Percentiles rank a stretch among this genome's conserved stretches.
Evolutionary conservation across 208 protist species (phyloP).

Genomic region (Leishmania lainsoni): DNA sequence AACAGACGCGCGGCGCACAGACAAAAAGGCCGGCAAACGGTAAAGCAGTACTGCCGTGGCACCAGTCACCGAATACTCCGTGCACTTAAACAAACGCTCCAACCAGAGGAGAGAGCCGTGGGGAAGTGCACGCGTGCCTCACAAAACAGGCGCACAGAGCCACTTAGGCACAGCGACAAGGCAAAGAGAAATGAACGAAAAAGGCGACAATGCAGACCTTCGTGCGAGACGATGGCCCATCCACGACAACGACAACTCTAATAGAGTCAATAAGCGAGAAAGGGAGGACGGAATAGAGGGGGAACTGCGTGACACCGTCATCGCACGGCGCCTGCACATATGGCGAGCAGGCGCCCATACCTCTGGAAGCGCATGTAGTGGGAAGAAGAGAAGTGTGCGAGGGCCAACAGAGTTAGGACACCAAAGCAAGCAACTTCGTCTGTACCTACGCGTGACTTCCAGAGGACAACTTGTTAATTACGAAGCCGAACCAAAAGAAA

Average conservation of each 20-base stretch:
- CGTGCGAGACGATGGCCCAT: not conserved
- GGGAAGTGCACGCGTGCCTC: not conserved
- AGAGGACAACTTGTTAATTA: not conserved
- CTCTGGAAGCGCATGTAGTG: not conserved
- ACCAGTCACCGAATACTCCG: not conserved
- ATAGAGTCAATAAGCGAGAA: not conserved
- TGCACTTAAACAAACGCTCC: not conserved
- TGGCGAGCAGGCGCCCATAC: not conserved
- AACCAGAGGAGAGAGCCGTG: not conserved
- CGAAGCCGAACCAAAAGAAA: not conserved
- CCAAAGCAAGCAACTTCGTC: not conserved
- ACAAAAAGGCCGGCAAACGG: not conserved
- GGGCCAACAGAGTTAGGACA: not conserved
- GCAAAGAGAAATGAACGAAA: conserved; percentile 7
- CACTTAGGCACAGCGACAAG: conserved; percentile 1
- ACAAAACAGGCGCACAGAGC: not conserved
- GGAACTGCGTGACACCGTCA: not conserved
- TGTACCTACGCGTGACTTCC: not conserved
- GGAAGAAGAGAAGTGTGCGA: not conserved
- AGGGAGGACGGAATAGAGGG: not conserved
- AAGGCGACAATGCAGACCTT: not conserved
- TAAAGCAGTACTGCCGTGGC: not conserved
- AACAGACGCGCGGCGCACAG: not conserved
- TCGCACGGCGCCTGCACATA: not conserved
- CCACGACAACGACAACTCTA: not conserved